Evolutionary conservation across 2,329 filamentous ascomycete species (phyloP).

Genomic region (Ophiostoma sp.): DNA sequence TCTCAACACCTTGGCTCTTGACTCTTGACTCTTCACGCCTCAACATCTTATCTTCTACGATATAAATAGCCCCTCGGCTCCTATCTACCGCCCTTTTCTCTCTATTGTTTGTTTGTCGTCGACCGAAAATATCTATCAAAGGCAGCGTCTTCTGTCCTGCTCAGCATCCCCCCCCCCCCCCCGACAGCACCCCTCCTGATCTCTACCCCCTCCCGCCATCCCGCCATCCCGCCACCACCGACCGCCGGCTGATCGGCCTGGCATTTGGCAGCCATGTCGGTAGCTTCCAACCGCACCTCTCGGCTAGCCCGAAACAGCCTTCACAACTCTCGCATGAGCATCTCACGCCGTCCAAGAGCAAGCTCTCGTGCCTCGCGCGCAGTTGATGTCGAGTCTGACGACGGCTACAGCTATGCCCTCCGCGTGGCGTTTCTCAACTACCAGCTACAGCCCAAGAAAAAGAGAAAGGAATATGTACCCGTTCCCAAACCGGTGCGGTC

Average conservation of each 20-base stretch:
- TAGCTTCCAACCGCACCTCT: constrained; percentile 45
- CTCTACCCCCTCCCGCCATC: neutral
- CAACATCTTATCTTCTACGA: neutral
- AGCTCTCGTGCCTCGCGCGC: constrained; percentile 42
- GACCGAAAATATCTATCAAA: neutral
- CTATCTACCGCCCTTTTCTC: neutral
- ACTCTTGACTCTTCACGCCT: neutral
- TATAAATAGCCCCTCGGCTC: neutral
- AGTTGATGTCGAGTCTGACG: constrained; percentile 57
- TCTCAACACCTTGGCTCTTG: neutral
- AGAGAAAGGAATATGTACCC: constrained; percentile 80
- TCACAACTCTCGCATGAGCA: constrained; percentile 41
- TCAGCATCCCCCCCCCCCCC: neutral
- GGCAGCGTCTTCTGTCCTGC: neutral
- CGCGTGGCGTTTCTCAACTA: constrained; percentile 89
- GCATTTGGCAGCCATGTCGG: constrained; percentile 42
- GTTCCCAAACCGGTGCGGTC: constrained; percentile 37
- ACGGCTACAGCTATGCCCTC: constrained; percentile 87
- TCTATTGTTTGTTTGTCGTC: neutral
- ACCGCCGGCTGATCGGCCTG: constrained; percentile 20
- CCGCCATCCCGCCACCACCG: neutral
- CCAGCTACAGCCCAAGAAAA: constrained; percentile 83
- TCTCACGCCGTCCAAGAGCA: constrained; percentile 38
- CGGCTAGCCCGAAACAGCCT: constrained; percentile 44
- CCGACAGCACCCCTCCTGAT: neutral